Percentiles rank a stretch among this genome's conserved stretches.
Conservation (phyloP, 805 yeast genomes). For the Hermanozyma aechmeae region DNA sequence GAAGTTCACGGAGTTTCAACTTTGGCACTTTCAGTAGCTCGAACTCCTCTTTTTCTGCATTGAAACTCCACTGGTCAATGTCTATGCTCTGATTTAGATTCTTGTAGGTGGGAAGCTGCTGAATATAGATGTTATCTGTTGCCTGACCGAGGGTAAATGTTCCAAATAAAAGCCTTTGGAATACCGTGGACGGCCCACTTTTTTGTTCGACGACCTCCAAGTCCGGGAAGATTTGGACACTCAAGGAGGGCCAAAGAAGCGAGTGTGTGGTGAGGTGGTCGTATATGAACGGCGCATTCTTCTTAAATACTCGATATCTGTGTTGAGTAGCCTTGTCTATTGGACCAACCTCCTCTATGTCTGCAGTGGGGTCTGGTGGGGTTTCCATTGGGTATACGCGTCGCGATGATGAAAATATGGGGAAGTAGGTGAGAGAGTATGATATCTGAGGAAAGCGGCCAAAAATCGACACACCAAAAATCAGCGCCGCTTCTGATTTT, state of each 20-base stretch:
- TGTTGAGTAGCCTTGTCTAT: constrained; percentile 24
- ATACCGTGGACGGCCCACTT: too few relatives aligned
- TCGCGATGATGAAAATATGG: neutral
- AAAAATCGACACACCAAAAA: neutral
- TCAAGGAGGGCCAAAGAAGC: constrained; percentile 56
- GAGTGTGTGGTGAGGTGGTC: constrained; percentile 43
- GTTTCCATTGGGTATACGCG: neutral
- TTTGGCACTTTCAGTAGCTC: constrained; percentile 21
- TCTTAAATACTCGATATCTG: constrained; percentile 51
- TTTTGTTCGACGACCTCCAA: too few relatives aligned
- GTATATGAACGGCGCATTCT: constrained; percentile 48
- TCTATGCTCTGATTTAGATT: constrained; percentile 26
- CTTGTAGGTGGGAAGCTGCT: constrained; percentile 23
- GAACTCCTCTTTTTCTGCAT: constrained; percentile 31
- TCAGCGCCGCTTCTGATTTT: neutral
- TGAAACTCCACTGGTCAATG: constrained; percentile 26
- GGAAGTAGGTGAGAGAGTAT: neutral
- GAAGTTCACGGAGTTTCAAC: constrained; percentile 29
- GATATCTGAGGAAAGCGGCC: neutral
- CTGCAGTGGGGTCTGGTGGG: neutral
- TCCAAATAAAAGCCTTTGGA: constrained; percentile 10
- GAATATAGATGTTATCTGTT: constrained; percentile 13
- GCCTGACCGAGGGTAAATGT: constrained; percentile 13
- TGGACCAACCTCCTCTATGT: constrained; percentile 1
- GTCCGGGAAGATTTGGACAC: constrained; percentile 59